These are phyloP conservation scores for Amanita rubescens DNA, from an alignment of 768 basidiomycete species.

Conservation along the genomic window DNA sequence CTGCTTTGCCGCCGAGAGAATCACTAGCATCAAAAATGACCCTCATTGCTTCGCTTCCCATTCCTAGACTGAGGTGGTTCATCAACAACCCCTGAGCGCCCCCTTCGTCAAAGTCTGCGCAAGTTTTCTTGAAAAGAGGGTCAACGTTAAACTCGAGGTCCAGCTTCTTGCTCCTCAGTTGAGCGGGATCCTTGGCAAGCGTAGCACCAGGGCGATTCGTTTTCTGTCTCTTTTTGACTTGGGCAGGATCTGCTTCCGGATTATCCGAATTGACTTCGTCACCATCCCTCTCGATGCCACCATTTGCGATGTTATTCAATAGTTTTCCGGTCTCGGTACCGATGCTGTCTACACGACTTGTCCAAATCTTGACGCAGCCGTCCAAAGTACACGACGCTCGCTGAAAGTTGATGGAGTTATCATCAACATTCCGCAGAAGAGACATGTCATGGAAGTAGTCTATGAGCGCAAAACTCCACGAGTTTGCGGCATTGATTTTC, in stretches of 20 bases:
- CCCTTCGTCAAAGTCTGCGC: conserved; percentile 97
- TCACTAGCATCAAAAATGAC: conserved; percentile 97
- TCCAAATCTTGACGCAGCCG: conserved; percentile 99
- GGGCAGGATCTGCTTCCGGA: conserved; percentile 58
- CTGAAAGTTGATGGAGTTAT: conserved; percentile 98
- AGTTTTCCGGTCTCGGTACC: conserved; percentile 96
- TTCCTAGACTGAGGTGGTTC: conserved; percentile 84
- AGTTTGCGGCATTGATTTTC: conserved; percentile 99
- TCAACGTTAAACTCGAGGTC: conserved; percentile 96
- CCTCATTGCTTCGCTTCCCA: conserved; percentile 72
- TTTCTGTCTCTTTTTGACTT: conserved; percentile 52
- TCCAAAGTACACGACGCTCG: conserved; percentile 96
- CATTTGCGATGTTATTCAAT: conserved; percentile 75
- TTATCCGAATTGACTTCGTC: conserved; percentile 61
- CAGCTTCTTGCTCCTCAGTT: conserved; percentile 84
- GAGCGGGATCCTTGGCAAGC: conserved; percentile 77
- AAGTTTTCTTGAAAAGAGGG: conserved; percentile 95
- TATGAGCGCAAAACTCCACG: conserved; percentile 96
- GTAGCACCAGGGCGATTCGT: conserved; percentile 70
- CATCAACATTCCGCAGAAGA: conserved; percentile 82
- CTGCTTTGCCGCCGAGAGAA: conserved; percentile 56
- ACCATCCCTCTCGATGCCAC: conserved; percentile 44
- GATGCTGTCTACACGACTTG: conserved; percentile 93
- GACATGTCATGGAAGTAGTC: conserved; percentile 99
- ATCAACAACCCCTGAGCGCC: conserved; percentile 93